Conservation (phyloP, 495 filamentous ascomycete genomes). For the Tuber calosporum region DNA sequence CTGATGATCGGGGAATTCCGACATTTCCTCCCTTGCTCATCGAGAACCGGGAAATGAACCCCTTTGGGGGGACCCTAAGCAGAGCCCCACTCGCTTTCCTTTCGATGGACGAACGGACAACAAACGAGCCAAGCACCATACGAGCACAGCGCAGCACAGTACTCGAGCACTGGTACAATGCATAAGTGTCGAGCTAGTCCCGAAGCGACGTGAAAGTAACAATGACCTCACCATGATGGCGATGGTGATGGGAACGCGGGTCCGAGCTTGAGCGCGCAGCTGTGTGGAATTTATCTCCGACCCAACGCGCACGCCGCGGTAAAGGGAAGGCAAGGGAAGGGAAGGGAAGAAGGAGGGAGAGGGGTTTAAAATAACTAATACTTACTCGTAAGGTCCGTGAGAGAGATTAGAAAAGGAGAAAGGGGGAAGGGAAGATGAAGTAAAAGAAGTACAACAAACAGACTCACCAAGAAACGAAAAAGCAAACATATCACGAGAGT, state of each 20-base stretch:
- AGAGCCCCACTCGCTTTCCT: conserved; percentile 1
- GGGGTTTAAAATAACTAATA: conserved; percentile 1
- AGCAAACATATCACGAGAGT: neutral
- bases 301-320: neutral
- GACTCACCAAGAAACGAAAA: neutral
- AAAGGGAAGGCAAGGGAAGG: neutral
- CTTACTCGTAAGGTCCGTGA: neutral
- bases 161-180: too few relatives aligned
- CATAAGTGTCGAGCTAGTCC: neutral
- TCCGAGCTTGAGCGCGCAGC: neutral
- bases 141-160: too few relatives aligned
- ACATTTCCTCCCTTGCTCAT: neutral
- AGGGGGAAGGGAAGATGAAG: neutral
- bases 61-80: neutral
- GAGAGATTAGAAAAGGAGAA: neutral
- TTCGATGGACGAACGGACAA: neutral
- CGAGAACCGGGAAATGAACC: neutral
- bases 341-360: neutral
- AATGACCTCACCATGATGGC: neutral
- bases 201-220: neutral
- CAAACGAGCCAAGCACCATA: neutral
- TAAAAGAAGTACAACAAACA: neutral
- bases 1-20: conserved; percentile 3
- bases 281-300: neutral
- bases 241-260: neutral